Percentiles rank a stretch among this genome's conserved stretches.
Evolutionary conservation across 345 rosid genomes (phyloP).

Genomic region (Rhodamnia argentea): DNA sequence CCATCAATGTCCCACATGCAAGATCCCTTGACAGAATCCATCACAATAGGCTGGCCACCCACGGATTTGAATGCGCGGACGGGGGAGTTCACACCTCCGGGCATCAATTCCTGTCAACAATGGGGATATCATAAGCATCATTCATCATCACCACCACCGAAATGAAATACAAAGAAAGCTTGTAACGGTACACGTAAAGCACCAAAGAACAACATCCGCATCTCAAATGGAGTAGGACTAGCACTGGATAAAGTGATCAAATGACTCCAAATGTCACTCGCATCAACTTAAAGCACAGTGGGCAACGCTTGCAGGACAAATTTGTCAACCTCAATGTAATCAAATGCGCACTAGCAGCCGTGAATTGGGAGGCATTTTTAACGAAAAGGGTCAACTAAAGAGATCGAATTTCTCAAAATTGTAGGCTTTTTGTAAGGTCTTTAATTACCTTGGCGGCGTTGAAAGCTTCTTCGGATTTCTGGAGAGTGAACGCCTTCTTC

Average conservation of each 20-base stretch:
- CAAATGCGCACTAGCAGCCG: neutral
- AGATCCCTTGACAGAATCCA: conserved; percentile 92
- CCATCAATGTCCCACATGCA: conserved; percentile 96
- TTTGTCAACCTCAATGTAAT: neutral
- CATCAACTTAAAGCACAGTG: neutral
- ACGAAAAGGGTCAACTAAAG: neutral
- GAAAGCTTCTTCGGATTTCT: conserved; percentile 89
- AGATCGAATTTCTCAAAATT: neutral
- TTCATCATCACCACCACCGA: neutral
- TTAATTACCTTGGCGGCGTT: conserved; percentile 56
- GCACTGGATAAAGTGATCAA: neutral
- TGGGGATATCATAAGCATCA: neutral
- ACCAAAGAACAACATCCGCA: neutral
- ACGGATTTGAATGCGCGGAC: conserved; percentile 97
- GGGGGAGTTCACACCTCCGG: conserved; percentile 95
- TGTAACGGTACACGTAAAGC: neutral
- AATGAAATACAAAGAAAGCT: neutral
- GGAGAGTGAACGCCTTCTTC: conserved; percentile 20
- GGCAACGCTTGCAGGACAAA: neutral
- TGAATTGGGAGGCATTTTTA: neutral
- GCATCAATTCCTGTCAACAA: conserved; percentile 67
- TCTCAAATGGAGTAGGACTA: neutral
- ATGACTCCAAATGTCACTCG: neutral
- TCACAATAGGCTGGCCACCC: conserved; percentile 82
- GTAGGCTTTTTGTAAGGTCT: neutral